Base-by-base conservation (phyloP, 2,329 filamentous ascomycete species). In the Fusarium brevicatenulatum region DNA sequence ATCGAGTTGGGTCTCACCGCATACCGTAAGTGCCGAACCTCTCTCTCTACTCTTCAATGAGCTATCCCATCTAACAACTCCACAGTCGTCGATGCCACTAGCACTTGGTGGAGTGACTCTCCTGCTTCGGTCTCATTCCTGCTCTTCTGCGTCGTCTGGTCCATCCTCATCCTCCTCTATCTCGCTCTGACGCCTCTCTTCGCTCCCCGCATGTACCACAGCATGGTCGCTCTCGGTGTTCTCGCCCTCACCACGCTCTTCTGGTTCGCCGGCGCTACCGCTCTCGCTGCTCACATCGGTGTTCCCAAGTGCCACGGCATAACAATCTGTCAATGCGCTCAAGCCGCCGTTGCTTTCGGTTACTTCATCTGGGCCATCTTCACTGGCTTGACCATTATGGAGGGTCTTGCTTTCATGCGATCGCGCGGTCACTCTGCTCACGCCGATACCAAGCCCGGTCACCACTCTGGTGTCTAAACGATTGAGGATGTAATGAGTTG, bases 261-360 rank as follows among this genome's bases (percentile, higher is more conserved):
- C 85, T 97, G 95, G 95, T 96, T 98, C 79, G 91, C 92, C 2
- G 94, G 94, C 11, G 92, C 94, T 77, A 91, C 97, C 73, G 93
- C 94, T 1, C 82, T 95, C 16, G 94, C 92, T 1, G 91, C 90
- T 25, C 86, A 86, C 62, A 82, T 94, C 64, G 88, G 88, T 59
- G 86, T 88, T 21, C 83, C 89, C 0, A 82, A 79, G 13, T 83
- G 87, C 63, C 91, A 90, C 78, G 85, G 83, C 46, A 83, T 82
- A 54, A 83, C 81, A 23, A 85, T 84, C 21, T 95, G 93, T 81
- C 85, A 85, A 49, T 84, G 88, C 16, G 83, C 88, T 13, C 89
- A 92, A 82, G 91, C 91, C 8, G 90, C 88, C 5, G 85, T 89
- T 13, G 91, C 88, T 1, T 91, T 94, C 76, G 90, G 86, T 10